Evolutionary conservation across 2,329 filamentous ascomycete species (phyloP).

Genomic region (Raffaelea albimanens): DNA sequence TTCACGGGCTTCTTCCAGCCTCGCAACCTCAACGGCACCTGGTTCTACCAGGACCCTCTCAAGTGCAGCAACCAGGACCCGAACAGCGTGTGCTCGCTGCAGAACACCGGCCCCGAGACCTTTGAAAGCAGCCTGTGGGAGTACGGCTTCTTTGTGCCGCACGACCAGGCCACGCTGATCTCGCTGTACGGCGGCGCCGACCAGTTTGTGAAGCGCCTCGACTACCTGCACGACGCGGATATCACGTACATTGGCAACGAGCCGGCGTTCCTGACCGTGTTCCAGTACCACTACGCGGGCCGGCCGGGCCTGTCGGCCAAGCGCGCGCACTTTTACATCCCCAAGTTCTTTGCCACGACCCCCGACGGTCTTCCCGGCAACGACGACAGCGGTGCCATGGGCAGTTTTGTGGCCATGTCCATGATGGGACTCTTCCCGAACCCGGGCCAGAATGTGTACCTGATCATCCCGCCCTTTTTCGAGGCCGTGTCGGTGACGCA

Average conservation of each 20-base stretch:
- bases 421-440: constrained; percentile 67
- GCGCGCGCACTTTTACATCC: constrained; percentile 56
- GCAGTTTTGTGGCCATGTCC: constrained; percentile 52
- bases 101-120: constrained; percentile 55
- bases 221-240: constrained; percentile 54
- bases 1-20: constrained; percentile 66
- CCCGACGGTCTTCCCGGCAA: constrained; percentile 57
- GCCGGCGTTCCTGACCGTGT: constrained; percentile 52
- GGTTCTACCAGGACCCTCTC: constrained; percentile 59
- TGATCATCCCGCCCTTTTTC: constrained; percentile 64
- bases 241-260: constrained; percentile 59
- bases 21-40: constrained; percentile 56
- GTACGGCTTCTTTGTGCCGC: constrained; percentile 57
- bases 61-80: constrained; percentile 47
- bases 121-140: constrained; percentile 67
- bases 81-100: constrained; percentile 45
- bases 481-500: constrained; percentile 48
- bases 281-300: constrained; percentile 61
- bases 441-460: constrained; percentile 58
- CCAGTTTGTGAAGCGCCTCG: constrained; percentile 47
- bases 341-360: constrained; percentile 50
- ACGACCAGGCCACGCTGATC: constrained; percentile 45
- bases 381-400: constrained; percentile 64
- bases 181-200: constrained; percentile 49
- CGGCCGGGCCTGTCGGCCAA: constrained; percentile 45